Base-by-base conservation (phyloP, 495 filamentous ascomycete genomes). In the Tuber magnatum region DNA sequence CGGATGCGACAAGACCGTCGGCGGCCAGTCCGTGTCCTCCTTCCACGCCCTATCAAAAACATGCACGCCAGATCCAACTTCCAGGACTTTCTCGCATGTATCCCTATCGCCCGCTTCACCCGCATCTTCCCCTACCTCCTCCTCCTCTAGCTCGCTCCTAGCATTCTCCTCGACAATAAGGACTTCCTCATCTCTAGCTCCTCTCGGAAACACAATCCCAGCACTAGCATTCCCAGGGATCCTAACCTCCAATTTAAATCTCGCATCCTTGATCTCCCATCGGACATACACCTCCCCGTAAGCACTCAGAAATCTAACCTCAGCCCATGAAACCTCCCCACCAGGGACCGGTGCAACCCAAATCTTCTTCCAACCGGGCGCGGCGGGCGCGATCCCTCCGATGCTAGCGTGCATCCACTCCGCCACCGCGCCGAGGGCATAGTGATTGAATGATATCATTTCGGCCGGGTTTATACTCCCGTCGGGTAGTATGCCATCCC, bases 361-460 rank as follows among this genome's bases (percentile, higher is more conserved):
- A 61, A 83, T 72, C 24, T 72, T 82, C 77, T 81, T 83, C 84
- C 84, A 85, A 51, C 84, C 84, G 0, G 83, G 82, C 32, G 81
- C 78, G 2, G 79, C 77, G 7, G 81, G 77, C n/a, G 79, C 77
- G 1, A 85, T 56, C 0, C 84, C 84, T 18, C 81, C 82, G 8
- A 85, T 80, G 5, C 75, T 76, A 12, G 76, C 75, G 51, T 84
- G 79, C 44, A 86, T 81, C 83, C 83, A 84, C 69, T 83, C 78
- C 6, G 77, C 82, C 28, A 87, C 83, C 2, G 83, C 80, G 6
- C 86, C 86, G 40, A 87, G 80, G 0, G 86, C 86, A 72, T 87
- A 87, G 72, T 87, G 86, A 73, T 87, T 89, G 78, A 89, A 89
- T 28, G 85, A 87, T 2, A 86, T 88, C 87, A 89, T 89, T 38